Evolutionary conservation across 148 eudicot genomes (phyloP).

Genomic region (Chenopodium berlandieri): DNA sequence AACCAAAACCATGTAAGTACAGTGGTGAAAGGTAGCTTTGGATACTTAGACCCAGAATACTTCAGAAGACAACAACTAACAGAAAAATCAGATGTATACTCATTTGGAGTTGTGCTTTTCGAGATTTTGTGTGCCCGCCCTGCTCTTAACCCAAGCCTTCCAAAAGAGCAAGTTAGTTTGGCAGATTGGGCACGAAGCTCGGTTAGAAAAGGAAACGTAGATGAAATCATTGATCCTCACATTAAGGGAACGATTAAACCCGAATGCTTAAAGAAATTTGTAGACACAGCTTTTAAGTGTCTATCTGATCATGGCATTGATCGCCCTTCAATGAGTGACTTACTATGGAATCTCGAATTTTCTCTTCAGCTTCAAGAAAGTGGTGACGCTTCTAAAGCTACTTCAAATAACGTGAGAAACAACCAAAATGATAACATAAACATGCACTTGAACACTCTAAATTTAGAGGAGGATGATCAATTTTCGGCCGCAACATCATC

Average conservation of each 20-base stretch:
- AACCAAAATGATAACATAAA: constrained; percentile 21
- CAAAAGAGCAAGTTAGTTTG: constrained; percentile 55
- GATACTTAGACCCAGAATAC: constrained; percentile 48
- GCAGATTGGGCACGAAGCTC: constrained; percentile 44
- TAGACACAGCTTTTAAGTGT: constrained; percentile 46
- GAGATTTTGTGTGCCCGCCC: constrained; percentile 49
- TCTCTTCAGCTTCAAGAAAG: constrained; percentile 39
- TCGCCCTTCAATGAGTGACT: constrained; percentile 53
- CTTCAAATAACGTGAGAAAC: background rate
- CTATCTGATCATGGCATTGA: constrained; percentile 52
- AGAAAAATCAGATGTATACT: constrained; percentile 51
- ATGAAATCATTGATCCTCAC: constrained; percentile 40
- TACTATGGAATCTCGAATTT: constrained; percentile 50
- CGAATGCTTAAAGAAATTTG: constrained; percentile 44
- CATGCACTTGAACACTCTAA: constrained; percentile 36
- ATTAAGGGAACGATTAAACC: constrained; percentile 43
- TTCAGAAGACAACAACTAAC: constrained; percentile 50
- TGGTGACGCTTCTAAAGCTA: constrained; percentile 22
- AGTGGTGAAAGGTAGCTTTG: constrained; percentile 51
- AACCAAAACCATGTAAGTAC: constrained; percentile 51
- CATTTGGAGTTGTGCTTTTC: constrained; percentile 52
- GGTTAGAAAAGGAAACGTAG: constrained; percentile 35
- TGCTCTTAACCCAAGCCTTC: constrained; percentile 44
- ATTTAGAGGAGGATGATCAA: constrained; percentile 30
- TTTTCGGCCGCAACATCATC: background rate